A percentile compares a stretch with the other conserved stretches of the same genome.
Evolutionary conservation across 306 rosid genomes (phyloP).

Genomic region (Ceratonia siliqua): DNA sequence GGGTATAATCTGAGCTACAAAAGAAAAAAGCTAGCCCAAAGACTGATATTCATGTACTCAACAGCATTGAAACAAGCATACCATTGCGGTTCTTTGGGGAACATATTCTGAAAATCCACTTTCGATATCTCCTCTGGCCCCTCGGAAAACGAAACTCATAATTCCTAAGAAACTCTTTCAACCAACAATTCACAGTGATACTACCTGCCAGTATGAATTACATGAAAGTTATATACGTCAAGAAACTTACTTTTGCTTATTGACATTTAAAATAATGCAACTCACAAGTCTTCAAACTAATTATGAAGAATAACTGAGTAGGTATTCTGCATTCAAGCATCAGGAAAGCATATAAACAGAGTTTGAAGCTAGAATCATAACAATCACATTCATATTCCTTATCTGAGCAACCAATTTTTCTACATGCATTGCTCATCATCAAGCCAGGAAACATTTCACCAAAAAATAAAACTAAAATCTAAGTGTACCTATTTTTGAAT

Average conservation of each 20-base stretch:
- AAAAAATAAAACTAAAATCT: not conserved
- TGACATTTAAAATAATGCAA: not conserved
- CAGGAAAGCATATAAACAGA: conserved; percentile 24
- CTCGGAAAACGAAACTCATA: conserved; percentile 76
- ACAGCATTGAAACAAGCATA: conserved; percentile 34
- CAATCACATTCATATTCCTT: conserved; percentile 3
- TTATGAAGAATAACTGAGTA: not conserved
- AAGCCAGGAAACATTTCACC: not conserved
- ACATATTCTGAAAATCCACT: conserved; percentile 63
- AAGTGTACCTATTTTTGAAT: not conserved
- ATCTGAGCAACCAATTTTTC: not conserved
- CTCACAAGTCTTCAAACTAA: not conserved
- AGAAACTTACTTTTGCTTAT: not conserved
- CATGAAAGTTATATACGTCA: conserved; percentile 15
- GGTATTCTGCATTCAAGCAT: conserved; percentile 23
- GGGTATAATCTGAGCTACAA: not conserved
- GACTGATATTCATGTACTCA: not conserved
- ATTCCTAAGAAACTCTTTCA: conserved; percentile 27
- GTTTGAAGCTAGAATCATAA: not conserved
- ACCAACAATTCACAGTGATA: not conserved
- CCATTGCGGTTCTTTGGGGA: conserved; percentile 55
- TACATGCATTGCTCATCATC: too few relatives aligned
- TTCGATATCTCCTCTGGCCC: conserved; percentile 72
- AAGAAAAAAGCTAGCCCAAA: conserved; percentile 13
- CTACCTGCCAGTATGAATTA: conserved; percentile 27